Percentiles rank a stretch among this genome's conserved stretches.
Conservation (phyloP, 106 monocot species). For the Acorus gramineus region DNA sequence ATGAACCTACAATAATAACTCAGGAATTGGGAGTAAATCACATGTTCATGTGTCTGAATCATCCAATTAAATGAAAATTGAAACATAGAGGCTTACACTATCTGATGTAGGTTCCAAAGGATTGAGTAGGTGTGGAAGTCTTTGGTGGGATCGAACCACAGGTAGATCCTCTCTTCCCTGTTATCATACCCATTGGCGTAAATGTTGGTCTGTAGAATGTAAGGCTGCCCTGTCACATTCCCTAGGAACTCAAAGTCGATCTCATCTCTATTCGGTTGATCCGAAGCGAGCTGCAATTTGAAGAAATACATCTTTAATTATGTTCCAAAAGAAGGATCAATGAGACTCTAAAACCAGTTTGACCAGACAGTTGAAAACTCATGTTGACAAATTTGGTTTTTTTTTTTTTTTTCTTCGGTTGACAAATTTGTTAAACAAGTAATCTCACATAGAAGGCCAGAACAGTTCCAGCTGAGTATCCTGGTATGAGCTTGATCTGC, state of each 20-base stretch:
- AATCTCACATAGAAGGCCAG: slow-evolving; percentile 40
- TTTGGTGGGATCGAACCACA: slow-evolving; percentile 69
- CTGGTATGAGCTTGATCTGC: slow-evolving; percentile 43
- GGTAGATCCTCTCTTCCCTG: slow-evolving; percentile 48
- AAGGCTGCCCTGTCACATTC: slow-evolving; percentile 37
- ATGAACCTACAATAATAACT: slow-evolving; percentile 30
- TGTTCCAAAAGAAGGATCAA: background rate
- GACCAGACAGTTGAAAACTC: too few relatives aligned
- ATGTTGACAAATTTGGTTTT: background rate
- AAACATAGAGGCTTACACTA: slow-evolving; percentile 26
- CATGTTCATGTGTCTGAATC: background rate
- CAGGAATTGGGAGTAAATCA: background rate
- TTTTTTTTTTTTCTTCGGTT: too few relatives aligned
- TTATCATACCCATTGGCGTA: slow-evolving; percentile 39
- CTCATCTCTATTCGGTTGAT: slow-evolving; percentile 34
- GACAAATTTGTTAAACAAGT: background rate
- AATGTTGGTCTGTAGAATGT: slow-evolving; percentile 50
- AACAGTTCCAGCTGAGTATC: slow-evolving; percentile 48
- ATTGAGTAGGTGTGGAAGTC: slow-evolving; percentile 55
- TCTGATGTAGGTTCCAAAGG: slow-evolving; percentile 47
- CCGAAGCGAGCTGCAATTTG: slow-evolving; percentile 13
- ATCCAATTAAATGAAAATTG: background rate
- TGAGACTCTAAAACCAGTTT: background rate
- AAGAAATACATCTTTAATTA: background rate
- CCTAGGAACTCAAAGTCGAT: slow-evolving; percentile 60